Percentiles rank a stretch among this genome's conserved stretches.
Conservation (phyloP, 2,329 filamentous ascomycete species). For the Pezicula rhizophila region DNA sequence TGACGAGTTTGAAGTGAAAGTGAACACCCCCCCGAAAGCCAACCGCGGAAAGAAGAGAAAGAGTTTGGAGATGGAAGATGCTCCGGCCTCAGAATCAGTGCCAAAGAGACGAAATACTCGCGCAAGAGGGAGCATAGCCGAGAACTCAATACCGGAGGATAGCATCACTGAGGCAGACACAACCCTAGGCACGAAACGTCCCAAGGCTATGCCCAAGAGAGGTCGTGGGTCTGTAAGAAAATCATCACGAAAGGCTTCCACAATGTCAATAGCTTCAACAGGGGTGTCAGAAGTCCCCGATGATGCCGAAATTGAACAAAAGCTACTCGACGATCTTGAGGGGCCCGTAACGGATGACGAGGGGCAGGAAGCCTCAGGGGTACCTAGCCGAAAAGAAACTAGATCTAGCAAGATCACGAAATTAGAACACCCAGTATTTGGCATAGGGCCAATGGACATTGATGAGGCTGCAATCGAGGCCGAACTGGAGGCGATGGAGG, state of each 20-base stretch:
- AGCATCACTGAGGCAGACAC: slow-evolving; percentile 36
- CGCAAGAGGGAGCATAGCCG: slow-evolving; percentile 36
- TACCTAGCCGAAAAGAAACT: slow-evolving; percentile 9
- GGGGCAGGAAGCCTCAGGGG: slow-evolving; percentile 17
- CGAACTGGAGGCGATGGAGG: slow-evolving; percentile 24
- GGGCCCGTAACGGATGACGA: slow-evolving; percentile 49
- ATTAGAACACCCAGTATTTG: slow-evolving; percentile 20
- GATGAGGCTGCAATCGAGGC: slow-evolving; percentile 25
- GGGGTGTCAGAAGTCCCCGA: slow-evolving; percentile 42
- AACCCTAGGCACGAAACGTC: slow-evolving; percentile 38
- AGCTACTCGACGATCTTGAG: slow-evolving; percentile 60
- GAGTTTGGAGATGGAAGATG: slow-evolving; percentile 14
- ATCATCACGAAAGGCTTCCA: slow-evolving; percentile 41
- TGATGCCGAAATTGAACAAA: slow-evolving; percentile 61
- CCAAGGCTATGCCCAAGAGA: slow-evolving; percentile 37
- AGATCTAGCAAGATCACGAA: slow-evolving; percentile 12
- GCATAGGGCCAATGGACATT: slow-evolving; percentile 14
- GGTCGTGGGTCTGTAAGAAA: slow-evolving; percentile 38
- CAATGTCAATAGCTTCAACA: slow-evolving; percentile 39
- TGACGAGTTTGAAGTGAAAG: slow-evolving; percentile 25
- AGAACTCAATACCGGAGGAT: slow-evolving; percentile 33
- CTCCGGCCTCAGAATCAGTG: slow-evolving; percentile 28
- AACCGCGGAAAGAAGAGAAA: slow-evolving; percentile 22
- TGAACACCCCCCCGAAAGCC: slow-evolving; percentile 18
- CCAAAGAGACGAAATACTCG: slow-evolving; percentile 29